Percentiles rank a stretch among this genome's conserved stretches.
Evolutionary conservation across 139 green algal genomes (phyloP).

Genomic region (Closterium sp.): DNA sequence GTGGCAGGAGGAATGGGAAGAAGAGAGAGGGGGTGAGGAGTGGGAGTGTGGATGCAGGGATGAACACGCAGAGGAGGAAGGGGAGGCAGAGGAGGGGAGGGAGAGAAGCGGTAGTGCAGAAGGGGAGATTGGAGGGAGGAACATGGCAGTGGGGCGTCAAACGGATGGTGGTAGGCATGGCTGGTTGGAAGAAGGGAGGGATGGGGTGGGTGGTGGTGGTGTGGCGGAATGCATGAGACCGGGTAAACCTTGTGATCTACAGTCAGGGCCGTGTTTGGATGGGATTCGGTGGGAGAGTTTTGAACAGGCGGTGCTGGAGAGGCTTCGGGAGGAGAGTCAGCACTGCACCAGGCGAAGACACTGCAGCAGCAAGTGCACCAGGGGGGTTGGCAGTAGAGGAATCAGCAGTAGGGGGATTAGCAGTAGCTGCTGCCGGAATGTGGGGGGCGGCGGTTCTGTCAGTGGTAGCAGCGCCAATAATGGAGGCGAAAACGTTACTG

Average conservation of each 20-base stretch:
- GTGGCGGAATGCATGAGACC: no score
- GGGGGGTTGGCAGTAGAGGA: not conserved
- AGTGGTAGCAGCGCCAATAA: no score
- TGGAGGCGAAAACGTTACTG: no score
- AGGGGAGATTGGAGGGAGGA: not conserved
- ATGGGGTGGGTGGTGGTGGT: no score
- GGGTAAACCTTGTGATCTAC: no score
- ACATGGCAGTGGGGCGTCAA: not conserved
- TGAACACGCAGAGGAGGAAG: not conserved
- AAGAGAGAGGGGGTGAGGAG: not conserved
- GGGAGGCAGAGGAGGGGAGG: not conserved
- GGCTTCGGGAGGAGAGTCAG: not conserved
- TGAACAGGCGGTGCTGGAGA: not conserved
- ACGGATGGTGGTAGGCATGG: no score
- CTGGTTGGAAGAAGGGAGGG: not conserved
- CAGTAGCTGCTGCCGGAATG: no score
- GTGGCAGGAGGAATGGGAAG: not conserved
- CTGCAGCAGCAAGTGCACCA: not conserved
- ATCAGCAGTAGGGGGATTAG: not conserved
- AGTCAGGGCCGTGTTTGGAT: not conserved
- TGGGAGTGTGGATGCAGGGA: not conserved
- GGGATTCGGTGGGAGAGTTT: not conserved
- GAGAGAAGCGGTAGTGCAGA: no score
- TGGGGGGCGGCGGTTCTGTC: no score
- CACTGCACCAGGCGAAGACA: no score